Conservation (phyloP, 345 rosid genomes). For the Linum tenue region DNA sequence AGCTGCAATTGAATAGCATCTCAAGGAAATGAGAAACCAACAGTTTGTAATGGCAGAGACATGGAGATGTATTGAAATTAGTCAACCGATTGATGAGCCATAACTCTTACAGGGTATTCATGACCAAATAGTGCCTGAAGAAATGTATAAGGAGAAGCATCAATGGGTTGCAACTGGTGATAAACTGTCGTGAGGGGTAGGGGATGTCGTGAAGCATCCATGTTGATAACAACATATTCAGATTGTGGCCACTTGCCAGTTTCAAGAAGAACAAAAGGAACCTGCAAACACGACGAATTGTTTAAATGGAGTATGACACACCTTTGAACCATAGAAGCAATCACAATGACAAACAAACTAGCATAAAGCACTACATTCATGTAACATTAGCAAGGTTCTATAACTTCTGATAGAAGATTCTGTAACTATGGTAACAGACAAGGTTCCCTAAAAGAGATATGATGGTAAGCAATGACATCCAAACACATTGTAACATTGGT, state of each 20-base stretch:
- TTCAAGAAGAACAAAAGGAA: slow-evolving; percentile 73
- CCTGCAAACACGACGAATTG: slow-evolving; percentile 31
- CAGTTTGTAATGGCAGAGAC: not conserved
- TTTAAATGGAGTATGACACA: not conserved
- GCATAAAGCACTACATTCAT: not conserved
- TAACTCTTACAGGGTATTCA: slow-evolving; percentile 51
- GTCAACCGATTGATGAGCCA: not conserved
- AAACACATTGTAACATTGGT: not conserved
- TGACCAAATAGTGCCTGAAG: slow-evolving; percentile 79
- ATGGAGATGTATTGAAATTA: not conserved
- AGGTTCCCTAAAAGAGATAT: too few relatives aligned
- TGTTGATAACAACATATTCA: slow-evolving; percentile 49
- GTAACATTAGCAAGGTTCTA: not conserved
- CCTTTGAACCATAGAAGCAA: not conserved
- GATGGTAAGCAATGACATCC: not conserved
- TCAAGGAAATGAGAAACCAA: not conserved
- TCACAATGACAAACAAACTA: not conserved
- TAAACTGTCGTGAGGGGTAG: slow-evolving; percentile 80
- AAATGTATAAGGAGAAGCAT: slow-evolving; percentile 67
- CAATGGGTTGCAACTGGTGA: slow-evolving; percentile 60
- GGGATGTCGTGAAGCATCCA: slow-evolving; percentile 68
- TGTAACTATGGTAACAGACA: too few relatives aligned
- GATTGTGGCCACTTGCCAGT: slow-evolving; percentile 35
- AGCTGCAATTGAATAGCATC: not conserved
- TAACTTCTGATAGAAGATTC: not conserved